phyloP scores from a whole-genome alignment of 225 moss, liverwort and hornwort species.

The Lunularia cruciata region DNA sequence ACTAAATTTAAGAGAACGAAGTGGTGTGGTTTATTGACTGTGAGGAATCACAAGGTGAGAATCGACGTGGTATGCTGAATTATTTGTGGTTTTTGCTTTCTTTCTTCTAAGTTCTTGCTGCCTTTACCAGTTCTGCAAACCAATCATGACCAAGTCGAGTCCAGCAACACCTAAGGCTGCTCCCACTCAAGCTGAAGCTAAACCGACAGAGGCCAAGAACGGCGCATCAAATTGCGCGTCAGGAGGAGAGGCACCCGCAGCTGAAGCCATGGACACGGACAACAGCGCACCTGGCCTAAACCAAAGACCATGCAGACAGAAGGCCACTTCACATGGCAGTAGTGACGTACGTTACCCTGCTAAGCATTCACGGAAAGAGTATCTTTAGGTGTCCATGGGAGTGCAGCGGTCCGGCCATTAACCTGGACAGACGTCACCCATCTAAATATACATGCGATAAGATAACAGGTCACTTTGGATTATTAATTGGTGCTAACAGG shows the following conservation, averaged over 20 bases:
- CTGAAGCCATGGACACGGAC: conserved; percentile 89
- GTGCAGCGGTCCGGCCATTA: no score
- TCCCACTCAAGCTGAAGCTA: conserved; percentile 44
- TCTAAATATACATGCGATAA: no score
- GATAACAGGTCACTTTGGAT: no score
- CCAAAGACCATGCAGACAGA: conserved; percentile 83
- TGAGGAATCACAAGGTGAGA: neutral
- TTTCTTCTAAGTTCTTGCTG: neutral
- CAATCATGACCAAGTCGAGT: conserved; percentile 90
- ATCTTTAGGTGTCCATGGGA: no score
- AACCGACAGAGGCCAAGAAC: conserved; percentile 59
- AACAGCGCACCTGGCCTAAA: conserved; percentile 39
- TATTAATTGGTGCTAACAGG: no score
- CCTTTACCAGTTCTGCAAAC: conserved; percentile 77
- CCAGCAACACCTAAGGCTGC: conserved; percentile 81
- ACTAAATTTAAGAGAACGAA: no score
- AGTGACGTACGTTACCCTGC: no score
- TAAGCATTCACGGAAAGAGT: no score
- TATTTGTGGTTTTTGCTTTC: no score
- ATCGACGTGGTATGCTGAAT: no score
- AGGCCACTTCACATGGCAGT: conserved; percentile 22
- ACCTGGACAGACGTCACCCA: no score
- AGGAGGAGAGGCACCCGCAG: conserved; percentile 39
- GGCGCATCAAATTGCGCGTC: conserved; percentile 47
- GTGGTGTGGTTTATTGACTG: neutral